Percentiles rank a stretch among this genome's conserved stretches.
These are phyloP conservation scores for Amauroascus niger DNA, from an alignment of 2,329 filamentous ascomycete species.

Conservation along the genomic window DNA sequence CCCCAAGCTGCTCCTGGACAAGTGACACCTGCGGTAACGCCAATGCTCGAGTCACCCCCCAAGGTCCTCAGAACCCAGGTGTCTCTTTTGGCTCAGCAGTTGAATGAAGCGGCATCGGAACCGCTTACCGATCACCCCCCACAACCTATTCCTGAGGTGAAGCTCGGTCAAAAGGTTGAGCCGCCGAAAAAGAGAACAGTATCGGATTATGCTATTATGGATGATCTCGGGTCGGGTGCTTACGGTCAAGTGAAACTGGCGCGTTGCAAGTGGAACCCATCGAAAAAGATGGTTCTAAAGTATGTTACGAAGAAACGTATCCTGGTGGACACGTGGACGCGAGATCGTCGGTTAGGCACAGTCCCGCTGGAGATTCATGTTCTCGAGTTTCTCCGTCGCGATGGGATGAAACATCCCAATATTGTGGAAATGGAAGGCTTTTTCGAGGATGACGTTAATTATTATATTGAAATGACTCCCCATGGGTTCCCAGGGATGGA, in stretches of 20 bases:
- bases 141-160: conserved; percentile 28
- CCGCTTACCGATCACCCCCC: conserved; percentile 36
- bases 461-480: conserved; percentile 95
- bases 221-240: conserved; percentile 97
- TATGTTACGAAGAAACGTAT: conserved; percentile 97
- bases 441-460: conserved; percentile 61
- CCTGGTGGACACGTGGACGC: conserved; percentile 95
- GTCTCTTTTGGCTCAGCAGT: conserved; percentile 43
- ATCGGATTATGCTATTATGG: conserved; percentile 78
- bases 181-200: conserved; percentile 65
- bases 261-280: conserved; percentile 64
- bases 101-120: conserved; percentile 42
- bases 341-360: conserved; percentile 83
- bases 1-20: conserved; percentile 73
- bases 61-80: conserved; percentile 33
- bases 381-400: conserved; percentile 77
- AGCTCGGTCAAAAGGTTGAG: conserved; percentile 22
- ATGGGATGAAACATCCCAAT: conserved; percentile 54
- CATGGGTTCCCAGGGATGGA: conserved; percentile 97
- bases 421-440: conserved; percentile 62
- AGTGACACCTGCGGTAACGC: conserved; percentile 37
- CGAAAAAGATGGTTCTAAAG: conserved; percentile 85
- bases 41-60: conserved; percentile 22
- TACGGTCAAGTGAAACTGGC: conserved; percentile 97
- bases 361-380: conserved; percentile 97